A percentile compares a stretch with the other conserved stretches of the same genome.
Evolutionary conservation across 257 asterid species (phyloP).

Genomic region (Nicotiana knightiana): DNA sequence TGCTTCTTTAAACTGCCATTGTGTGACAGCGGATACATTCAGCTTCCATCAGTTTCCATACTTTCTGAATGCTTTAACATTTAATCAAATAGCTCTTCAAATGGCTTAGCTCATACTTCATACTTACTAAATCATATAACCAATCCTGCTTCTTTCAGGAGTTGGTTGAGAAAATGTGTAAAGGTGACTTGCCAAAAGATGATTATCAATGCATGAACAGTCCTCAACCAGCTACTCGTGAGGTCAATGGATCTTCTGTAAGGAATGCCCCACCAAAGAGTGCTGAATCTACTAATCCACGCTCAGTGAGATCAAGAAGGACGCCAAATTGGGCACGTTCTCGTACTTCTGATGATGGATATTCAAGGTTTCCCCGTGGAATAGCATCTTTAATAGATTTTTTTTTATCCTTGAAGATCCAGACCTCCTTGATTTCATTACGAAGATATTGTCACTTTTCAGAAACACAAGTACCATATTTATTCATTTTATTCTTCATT

Average conservation of each 20-base stretch:
- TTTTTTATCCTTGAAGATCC: background rate
- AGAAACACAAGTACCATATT: background rate
- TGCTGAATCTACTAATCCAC: slow-evolving; percentile 49
- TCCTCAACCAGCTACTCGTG: slow-evolving; percentile 29
- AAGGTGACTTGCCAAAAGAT: slow-evolving; percentile 72
- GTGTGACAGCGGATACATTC: background rate
- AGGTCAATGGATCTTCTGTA: slow-evolving; percentile 29
- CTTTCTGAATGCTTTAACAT: background rate
- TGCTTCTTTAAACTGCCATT: background rate
- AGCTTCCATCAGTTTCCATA: background rate
- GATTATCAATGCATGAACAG: slow-evolving; percentile 71
- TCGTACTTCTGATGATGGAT: slow-evolving; percentile 82
- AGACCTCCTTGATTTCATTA: background rate
- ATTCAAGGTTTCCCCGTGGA: slow-evolving; percentile 50
- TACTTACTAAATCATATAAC: background rate
- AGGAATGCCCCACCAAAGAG: slow-evolving; percentile 34
- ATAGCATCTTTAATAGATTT: background rate
- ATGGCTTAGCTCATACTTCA: background rate
- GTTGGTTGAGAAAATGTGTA: slow-evolving; percentile 69
- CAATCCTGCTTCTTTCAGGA: slow-evolving; percentile 36
- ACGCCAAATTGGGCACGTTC: slow-evolving; percentile 92
- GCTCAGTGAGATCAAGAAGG: slow-evolving; percentile 84
- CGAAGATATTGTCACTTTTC: background rate
- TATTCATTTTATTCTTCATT: background rate
- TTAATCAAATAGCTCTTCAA: background rate